These are phyloP conservation scores for Ramularia endophylla DNA, from an alignment of 2,329 filamentous ascomycete genomes.

Conservation along the genomic window DNA sequence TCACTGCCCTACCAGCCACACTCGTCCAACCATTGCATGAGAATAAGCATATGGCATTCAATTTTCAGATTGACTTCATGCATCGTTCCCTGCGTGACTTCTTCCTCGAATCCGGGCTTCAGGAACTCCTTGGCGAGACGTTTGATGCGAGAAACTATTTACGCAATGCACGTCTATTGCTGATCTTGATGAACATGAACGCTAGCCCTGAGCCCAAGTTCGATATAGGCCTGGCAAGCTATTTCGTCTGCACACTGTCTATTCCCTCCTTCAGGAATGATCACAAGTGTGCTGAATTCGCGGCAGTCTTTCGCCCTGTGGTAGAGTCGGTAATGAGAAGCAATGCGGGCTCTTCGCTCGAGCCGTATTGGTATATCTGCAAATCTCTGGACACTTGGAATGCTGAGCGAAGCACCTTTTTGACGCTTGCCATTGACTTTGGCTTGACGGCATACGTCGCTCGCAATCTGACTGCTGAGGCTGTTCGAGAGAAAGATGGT, in stretches of 20 bases:
- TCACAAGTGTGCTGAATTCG: neutral
- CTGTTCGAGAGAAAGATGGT: conserved; percentile 1
- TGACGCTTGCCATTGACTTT: conserved; percentile 2
- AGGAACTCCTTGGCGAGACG: conserved; percentile 1
- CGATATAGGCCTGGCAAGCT: conserved; percentile 6
- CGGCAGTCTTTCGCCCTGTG: neutral
- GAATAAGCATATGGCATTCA: neutral
- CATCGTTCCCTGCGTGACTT: conserved; percentile 8
- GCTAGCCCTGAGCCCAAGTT: neutral
- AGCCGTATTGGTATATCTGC: conserved; percentile 3
- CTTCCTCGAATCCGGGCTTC: conserved; percentile 2
- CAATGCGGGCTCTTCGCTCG: neutral
- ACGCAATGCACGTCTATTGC: conserved; percentile 4
- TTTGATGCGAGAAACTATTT: conserved; percentile 9
- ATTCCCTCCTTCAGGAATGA: conserved; percentile 3
- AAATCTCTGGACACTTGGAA: neutral
- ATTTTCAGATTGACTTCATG: conserved; percentile 9
- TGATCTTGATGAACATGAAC: neutral
- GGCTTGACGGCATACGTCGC: conserved; percentile 1
- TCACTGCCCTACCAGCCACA: neutral
- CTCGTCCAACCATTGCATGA: neutral
- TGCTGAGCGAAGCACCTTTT: neutral
- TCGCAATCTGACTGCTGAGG: neutral
- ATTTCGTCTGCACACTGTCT: conserved; percentile 7
- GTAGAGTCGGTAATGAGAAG: neutral